Base-by-base conservation (phyloP, 495 filamentous ascomycete species). In the Penicillium argentinense region DNA sequence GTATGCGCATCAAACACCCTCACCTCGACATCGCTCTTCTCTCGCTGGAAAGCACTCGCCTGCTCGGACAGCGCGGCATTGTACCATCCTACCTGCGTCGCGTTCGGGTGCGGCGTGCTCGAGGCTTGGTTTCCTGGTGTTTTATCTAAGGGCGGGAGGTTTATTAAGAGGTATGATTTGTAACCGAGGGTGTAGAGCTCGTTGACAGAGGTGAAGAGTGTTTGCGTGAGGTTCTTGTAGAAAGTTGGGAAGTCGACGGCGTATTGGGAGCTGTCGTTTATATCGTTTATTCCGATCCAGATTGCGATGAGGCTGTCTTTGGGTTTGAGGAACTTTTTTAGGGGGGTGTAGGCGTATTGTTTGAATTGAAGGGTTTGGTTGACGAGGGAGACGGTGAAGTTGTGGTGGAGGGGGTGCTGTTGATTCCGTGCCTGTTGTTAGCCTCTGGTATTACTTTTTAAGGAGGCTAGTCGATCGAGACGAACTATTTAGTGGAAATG, bases 71-170 rank as follows among this genome's bases (percentile, higher is more conserved):
- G 51, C 9, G 62, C 64, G 4, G 51, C 48, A 40, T 71, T 71
- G 45, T 66, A 77, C 68, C 66, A 69, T 3, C 41, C 47, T 1
- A 75, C 58, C 57, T 76, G 71, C 6, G 73, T 77, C 17, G 57
- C 62, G 49, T 75, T 79, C 11, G 72, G 76, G n/a, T 47, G 57
- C 3, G 74, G 68, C 2, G 45, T 56, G 27, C 40, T 54, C 17
- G 42, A 46, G 8, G 27, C 39, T 13, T 62, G 59, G 36, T 76
- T 75, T 9, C 53, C 53, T 2, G 75, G 74, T 13, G 65, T 68
- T 1, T 71, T 64, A 47, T 80, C 68, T 2, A 78, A 49, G 0
- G 77, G 77, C 4, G 76, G 77, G 3, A 80, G 67, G 48, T 75
- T 77, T 37, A 81, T 49, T 53, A 81, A 71, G 3, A 75, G 60